Evolutionary conservation across 768 basidiomycete genomes (phyloP), one percentile per base, ranked within the genome.

Genomic region (Lepiota subincarnata): DNA sequence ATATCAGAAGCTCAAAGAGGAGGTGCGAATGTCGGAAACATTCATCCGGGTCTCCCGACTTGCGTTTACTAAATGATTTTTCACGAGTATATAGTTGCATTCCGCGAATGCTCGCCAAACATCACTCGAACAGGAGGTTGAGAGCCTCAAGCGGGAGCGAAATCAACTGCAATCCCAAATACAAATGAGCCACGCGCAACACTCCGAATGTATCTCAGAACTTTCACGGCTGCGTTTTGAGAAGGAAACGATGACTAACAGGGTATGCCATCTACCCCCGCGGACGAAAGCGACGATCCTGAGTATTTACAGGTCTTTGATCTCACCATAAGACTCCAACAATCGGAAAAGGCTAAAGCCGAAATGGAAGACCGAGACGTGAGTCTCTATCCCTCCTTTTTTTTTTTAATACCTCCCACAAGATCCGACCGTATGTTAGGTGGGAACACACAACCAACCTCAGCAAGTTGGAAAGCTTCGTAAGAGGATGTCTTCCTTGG

Each of bases 1-100:
- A 19, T 60, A 60, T 35, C 49, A 56, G 16, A 50, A 50, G 37
- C 51, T 57, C 35, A 50, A 50, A 34, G 36, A 51, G 11, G n/a
- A 51, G 50, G 55, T 52, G 19, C 38, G 49, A 36, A 31, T 48
- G n/a, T 40, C 19, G 20, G 45, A 42, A 38, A 46, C 41, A 37
- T 52, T 16, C 38, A 14, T 47, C 38, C 10, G 14, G 13, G 4
- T 53, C 2, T 8, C n/a, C 12, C 34, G 6, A 6, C 28, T 31
- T 11, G 8, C n/a, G 31, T 8, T 31, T 31, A 7, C 28, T 20
- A 41, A 24, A n/a, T n/a, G 11, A 40, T 2, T 22, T 22, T 42
- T 20, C 31, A 16, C 8, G 14, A 34, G 3, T 16, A 12, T 50
- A 24, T 12, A 24, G 22, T 11, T 46, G 1, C 41, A 54, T 45